phyloP scores from a whole-genome alignment of 1,284 basidiomycete genomes.

The Cryptococcus sp. region DNA sequence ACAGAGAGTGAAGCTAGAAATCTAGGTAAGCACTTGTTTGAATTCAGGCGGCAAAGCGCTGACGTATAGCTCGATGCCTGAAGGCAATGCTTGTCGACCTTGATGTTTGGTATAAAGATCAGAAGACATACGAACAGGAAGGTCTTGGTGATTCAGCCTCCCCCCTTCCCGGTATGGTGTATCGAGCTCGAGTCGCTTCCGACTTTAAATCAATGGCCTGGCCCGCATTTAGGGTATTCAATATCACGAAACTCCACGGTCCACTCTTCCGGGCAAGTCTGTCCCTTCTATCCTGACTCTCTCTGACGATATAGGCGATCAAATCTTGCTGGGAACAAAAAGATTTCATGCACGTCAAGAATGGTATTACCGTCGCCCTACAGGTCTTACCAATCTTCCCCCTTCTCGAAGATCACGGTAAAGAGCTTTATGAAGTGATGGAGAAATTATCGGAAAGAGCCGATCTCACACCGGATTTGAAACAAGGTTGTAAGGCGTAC shows the following conservation, averaged over 20 bases:
- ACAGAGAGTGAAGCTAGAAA: slow-evolving; percentile 96
- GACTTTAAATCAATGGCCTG: slow-evolving; percentile 56
- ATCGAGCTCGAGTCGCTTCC: too few species aligned
- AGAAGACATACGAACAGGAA: slow-evolving; percentile 50
- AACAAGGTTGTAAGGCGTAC: slow-evolving; percentile 59
- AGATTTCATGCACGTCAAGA: slow-evolving; percentile 93
- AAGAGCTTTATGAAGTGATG: slow-evolving; percentile 61
- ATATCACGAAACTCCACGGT: slow-evolving; percentile 72
- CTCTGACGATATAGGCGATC: slow-evolving; percentile 55
- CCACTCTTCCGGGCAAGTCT: slow-evolving; percentile 53
- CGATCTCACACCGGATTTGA: slow-evolving; percentile 53
- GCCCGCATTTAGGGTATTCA: slow-evolving; percentile 64
- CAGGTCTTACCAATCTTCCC: slow-evolving; percentile 86
- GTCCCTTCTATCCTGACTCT: neutral
- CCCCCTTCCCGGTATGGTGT: slow-evolving; percentile 58
- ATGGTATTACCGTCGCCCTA: slow-evolving; percentile 81
- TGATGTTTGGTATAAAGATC: slow-evolving; percentile 69
- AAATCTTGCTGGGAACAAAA: slow-evolving; percentile 41
- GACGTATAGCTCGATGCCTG: slow-evolving; percentile 68
- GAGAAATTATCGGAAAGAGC: slow-evolving; percentile 64
- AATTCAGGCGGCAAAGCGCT: neutral
- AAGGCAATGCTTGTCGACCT: slow-evolving; percentile 71
- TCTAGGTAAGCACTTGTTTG: slow-evolving; percentile 60
- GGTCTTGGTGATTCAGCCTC: slow-evolving; percentile 48
- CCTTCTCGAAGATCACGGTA: slow-evolving; percentile 54